Evolutionary conservation across 2,329 filamentous ascomycete species (phyloP), one percentile per base, ranked within the genome.

Genomic region (Aureobasidium lini): DNA sequence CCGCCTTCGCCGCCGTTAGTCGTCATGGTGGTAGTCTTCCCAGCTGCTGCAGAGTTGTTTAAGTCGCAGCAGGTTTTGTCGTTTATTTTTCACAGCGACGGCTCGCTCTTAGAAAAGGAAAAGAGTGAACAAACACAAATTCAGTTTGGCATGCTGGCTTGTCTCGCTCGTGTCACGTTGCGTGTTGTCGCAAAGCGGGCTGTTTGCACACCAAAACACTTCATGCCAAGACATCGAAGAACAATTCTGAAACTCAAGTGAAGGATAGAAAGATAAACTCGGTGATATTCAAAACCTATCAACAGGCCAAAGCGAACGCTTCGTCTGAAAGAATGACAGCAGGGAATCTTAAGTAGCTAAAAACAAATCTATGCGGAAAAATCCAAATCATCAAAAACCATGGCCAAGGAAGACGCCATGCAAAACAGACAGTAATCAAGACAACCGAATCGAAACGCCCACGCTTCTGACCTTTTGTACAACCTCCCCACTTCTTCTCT

Each of bases 301-400:
- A 54, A 54, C 37, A 54, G 29, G 29, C 50, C 23, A 43, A 18
- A n/a, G 39, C 37, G 29, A 34, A 32, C 18, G 37, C 50, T 46
- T 56, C 37, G 52, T 56, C 43, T 57, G 9, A 48, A 57, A 46
- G 43, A 57, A 57, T 47, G 54, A 57, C 36, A 57, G 40, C 39
- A 47, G 43, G 53, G 53, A 57, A 57, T 57, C 53, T 48, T 48
- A 57, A 48, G 23, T 48, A 48, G 32, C 16, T 48, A 18, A 34
- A 48, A 48, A 31, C 54, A 57, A 40, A 57, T 57, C 54, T 57
- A 57, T 56, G 52, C 52, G 23, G 23, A 46, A 56, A 48, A 57
- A 48, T 48, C 34, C 37, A 57, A 40, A 48, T 57, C 43, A 40
- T 57, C 42, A 57, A 54, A 50, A 43, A 34, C 52, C 52, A 46